Evolutionary conservation across 495 filamentous ascomycete species (phyloP), one percentile per base, ranked within the genome.

Genomic region (Penicillium soppii): DNA sequence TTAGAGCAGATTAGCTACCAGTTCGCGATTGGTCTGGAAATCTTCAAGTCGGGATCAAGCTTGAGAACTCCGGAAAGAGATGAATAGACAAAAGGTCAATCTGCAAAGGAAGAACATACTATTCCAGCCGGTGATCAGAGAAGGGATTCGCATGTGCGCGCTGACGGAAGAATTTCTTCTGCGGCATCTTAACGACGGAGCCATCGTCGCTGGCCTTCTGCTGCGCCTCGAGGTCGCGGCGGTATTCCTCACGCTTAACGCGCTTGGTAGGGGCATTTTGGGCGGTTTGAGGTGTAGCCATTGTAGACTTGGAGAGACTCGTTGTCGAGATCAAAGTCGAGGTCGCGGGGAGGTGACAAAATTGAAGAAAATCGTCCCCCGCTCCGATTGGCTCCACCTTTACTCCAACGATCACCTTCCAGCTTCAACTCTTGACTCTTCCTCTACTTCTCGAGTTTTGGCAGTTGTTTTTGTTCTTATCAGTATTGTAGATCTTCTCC

Each of bases 121-220:
- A 97, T 52, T 74, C 77, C 63, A 98, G 77, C 12, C 79, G 66
- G 71, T 97, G 94, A 62, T 98, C 94, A 0, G 92, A 95, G 70
- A 98, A 97, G 8, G 91, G 90, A 76, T 98, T 98, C 39, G 94
- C 95, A 70, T 98, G 94, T 23, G 94, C 94, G 62, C 94, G 82
- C 68, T 98, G 94, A 41, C 94, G 82, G 69, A 96, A 98, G 76
- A 92, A 96, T 72, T 86, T 92, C 75, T 97, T 96, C 73, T 86
- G 82, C 21, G 92, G 92, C 61, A 96, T 75, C 63, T 81, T 72
- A 40, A 74, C 59, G 29, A 58, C 58, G 42, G 51, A 55, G 47
- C 37, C 56, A 21, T 56, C 48, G 17, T 47, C 56, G 50, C 61
- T 52, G 53, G 58, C 49, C 53, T 72, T 68, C 21, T 64, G 50